Conservation (phyloP, 2,329 filamentous ascomycete genomes). For the Dothistroma septosporum region DNA sequence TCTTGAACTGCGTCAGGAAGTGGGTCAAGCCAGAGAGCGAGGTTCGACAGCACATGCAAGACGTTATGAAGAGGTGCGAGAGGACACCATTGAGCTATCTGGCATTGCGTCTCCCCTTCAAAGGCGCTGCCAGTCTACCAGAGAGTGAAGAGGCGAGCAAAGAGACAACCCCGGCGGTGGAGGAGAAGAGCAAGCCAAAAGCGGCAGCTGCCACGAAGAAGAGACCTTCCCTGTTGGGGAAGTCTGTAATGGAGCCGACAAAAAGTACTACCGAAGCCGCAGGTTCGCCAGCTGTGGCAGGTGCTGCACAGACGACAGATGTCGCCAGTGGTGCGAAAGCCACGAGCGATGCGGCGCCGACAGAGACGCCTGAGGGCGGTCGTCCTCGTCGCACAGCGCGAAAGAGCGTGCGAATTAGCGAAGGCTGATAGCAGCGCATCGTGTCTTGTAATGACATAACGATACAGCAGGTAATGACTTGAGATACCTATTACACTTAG, state of each 20-base stretch:
- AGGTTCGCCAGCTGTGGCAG: not conserved
- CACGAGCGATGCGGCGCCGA: constrained; percentile 4
- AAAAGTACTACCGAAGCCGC: not conserved
- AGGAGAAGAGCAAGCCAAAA: constrained; percentile 16
- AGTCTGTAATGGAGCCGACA: constrained; percentile 11
- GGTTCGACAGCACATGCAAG: constrained; percentile 54
- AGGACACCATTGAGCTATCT: constrained; percentile 54
- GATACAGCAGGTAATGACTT: not conserved
- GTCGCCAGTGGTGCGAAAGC: not conserved
- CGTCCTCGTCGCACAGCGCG: constrained; percentile 27
- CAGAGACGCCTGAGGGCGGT: constrained; percentile 12
- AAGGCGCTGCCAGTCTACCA: constrained; percentile 18
- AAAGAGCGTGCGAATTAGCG: constrained; percentile 34
- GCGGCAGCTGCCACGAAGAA: constrained; percentile 19
- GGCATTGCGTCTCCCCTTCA: constrained; percentile 51
- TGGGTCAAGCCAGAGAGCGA: constrained; percentile 54
- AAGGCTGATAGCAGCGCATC: constrained; percentile 16
- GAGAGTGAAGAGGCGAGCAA: constrained; percentile 26
- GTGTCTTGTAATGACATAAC: not conserved
- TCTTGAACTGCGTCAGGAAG: constrained; percentile 53
- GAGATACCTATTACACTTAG: not conserved
- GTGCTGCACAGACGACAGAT: not conserved
- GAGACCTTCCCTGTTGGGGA: constrained; percentile 12
- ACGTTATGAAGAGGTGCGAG: constrained; percentile 54
- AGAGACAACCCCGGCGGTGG: constrained; percentile 23